Evolutionary conservation across 2,329 filamentous ascomycete species (phyloP).

Genomic region (Juglanconis sp.): DNA sequence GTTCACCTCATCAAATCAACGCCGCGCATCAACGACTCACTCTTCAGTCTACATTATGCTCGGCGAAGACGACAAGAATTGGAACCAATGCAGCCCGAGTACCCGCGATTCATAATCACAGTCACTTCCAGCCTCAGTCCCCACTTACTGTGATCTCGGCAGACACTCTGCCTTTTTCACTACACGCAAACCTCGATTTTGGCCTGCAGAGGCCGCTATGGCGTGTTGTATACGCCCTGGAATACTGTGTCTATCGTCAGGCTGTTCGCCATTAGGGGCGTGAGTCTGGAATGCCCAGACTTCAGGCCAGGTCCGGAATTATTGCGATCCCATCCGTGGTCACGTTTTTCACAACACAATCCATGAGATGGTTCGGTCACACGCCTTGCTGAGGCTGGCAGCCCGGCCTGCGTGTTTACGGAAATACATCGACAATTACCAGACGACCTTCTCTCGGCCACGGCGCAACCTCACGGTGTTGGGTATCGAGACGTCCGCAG

Average conservation of each 20-base stretch:
- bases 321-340: neutral
- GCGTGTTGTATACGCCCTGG: neutral
- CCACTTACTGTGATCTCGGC: no score
- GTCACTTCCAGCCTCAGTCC: no score
- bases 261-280: neutral
- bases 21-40: neutral
- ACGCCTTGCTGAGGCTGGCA: neutral
- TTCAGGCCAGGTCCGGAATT: neutral
- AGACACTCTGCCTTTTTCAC: neutral
- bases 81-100: no score
- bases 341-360: neutral
- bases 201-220: neutral
- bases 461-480: slow-evolving; percentile 34
- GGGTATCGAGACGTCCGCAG: slow-evolving; percentile 82
- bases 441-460: neutral
- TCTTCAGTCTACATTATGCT: neutral
- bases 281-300: neutral
- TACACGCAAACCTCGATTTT: neutral
- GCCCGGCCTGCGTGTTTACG: neutral
- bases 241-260: neutral
- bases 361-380: slow-evolving; percentile 5
- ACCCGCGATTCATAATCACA: no score
- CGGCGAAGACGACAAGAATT: neutral
- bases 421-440: neutral
- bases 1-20: neutral